Base-by-base conservation (phyloP, 805 yeast species). In the Groenewaldozyma tartarivorans region DNA sequence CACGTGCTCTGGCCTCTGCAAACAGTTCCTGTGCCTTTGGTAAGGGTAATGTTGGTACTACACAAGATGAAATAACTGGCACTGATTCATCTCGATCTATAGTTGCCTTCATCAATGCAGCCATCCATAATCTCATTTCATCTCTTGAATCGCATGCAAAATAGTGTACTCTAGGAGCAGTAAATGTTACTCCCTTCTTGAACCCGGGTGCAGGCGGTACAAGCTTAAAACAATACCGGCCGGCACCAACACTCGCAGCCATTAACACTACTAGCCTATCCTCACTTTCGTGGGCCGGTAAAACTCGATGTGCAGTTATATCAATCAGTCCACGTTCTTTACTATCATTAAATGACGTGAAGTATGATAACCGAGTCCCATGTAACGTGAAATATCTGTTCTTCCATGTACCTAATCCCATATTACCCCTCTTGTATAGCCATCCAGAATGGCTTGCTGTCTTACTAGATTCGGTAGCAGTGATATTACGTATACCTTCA, bases 141-240 rank as follows among this genome's bases (percentile, higher is more conserved):
- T 86, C 95, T 43, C 71, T 75, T 0, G 85, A 72, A 38, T 92
- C 96, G 34, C 90, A 96, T 0, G 97, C 96, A 70, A 92, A 92
- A 60, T 81, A 92, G 55, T 92, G 98, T 5, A 87, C 83, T 50
- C 87, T 85, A 21, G 95, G 98, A 48, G 88, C 95, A 0, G 99
- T 92, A 60, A 92, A 92, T 0, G 95, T 88, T 43, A 92, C 74
- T 0, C 97, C 97, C 63, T 88, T 90, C 49, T 81, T 79, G 40
- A 90, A 84, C 0, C 99, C 99, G 0, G 97, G 97, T 2, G 94
- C 95, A 0, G 99, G 99, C 6, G 99, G 99, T 3, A 88, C 76
- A 9, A 92, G 60, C 55, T 85, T 53, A 68, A 92, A 90, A 54
- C 95, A 86, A 57, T 77, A 84, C 32, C 94, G 71, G n/a, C 97